Evolutionary conservation across 2,329 filamentous ascomycete species (phyloP), one percentile per base, ranked within the genome.

Genomic region (Arachnomyces sp.): DNA sequence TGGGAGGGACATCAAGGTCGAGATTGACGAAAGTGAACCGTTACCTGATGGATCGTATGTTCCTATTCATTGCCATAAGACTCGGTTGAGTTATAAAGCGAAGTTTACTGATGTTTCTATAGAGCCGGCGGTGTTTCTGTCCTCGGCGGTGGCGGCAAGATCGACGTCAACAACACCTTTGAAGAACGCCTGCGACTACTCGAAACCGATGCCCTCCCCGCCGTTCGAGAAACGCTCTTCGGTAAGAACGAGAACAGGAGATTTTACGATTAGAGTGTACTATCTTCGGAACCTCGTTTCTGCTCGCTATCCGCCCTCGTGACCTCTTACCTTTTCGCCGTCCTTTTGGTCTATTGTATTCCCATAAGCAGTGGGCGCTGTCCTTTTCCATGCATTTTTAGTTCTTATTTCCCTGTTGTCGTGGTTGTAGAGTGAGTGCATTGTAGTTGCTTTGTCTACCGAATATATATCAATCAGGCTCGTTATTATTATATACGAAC

Each of bases 101-200:
- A 7, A 16, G n/a, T n/a, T n/a, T 8, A 28, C n/a, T 29, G 16
- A 8, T 32, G 31, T 16, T 39, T 4, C 21, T 37, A 46, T 52
- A 96, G 92, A 56, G 75, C 88, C 44, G 92, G 92, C 45, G 92
- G 92, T 55, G 74, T 94, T 43, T 63, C 77, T 43, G 80, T 98
- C 50, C 68, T 94, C 40, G 87, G 89, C 49, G 82, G 84, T 52
- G 75, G 74, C 50, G 92, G 92, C 62, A 95, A 90, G 75, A 96
- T 98, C 62, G 88, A 95, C 57, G 90, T 98, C 66, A 89, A 95
- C 77, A 96, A 98, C 73, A 96, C 92, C 40, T 85, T 96, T 53
- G 92, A 96, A 62, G 85, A 94, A 61, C 82, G 92, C 51, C 73
- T 98, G 65, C 78, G 77, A 57, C 74, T 96, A 45, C 78, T 96